phyloP scores from a whole-genome alignment of 305 asterid species.

The Fraxinus ornus region DNA sequence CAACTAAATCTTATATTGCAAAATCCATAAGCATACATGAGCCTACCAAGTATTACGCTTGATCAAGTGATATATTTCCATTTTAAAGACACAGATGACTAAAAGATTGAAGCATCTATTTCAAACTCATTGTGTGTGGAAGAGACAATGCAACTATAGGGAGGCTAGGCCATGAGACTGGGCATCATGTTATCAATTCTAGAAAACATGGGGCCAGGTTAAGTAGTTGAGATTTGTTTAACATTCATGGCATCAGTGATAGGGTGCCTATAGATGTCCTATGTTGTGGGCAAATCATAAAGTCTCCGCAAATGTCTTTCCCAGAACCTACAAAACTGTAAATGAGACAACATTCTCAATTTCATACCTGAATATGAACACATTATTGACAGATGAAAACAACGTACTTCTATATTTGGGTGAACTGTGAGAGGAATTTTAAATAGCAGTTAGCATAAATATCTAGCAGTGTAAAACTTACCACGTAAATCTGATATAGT shows the following conservation, averaged over 20 bases:
- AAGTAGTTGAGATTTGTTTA: not conserved
- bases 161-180: not conserved
- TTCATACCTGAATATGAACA: not conserved
- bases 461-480: slow-evolving; percentile 34
- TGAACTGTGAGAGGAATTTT: not conserved
- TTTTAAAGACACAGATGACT: not conserved
- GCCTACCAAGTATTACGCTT: not conserved
- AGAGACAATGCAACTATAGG: not conserved
- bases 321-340: not conserved
- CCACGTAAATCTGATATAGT: slow-evolving; percentile 95
- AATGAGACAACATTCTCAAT: not conserved
- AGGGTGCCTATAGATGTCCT: not conserved
- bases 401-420: not conserved
- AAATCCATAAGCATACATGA: not conserved
- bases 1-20: not conserved
- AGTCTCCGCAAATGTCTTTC: not conserved
- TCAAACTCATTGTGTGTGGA: not conserved
- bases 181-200: not conserved
- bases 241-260: not conserved
- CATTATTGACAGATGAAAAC: not conserved
- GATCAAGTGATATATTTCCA: not conserved
- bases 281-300: not conserved
- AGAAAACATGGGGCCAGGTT: not conserved
- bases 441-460: slow-evolving; percentile 7
- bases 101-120: not conserved